A percentile compares a stretch with the other conserved stretches of the same genome.
These are phyloP conservation scores for Mollisiaceae sp. DNA, from an alignment of 2,329 filamentous ascomycete species.

Conservation along the genomic window DNA sequence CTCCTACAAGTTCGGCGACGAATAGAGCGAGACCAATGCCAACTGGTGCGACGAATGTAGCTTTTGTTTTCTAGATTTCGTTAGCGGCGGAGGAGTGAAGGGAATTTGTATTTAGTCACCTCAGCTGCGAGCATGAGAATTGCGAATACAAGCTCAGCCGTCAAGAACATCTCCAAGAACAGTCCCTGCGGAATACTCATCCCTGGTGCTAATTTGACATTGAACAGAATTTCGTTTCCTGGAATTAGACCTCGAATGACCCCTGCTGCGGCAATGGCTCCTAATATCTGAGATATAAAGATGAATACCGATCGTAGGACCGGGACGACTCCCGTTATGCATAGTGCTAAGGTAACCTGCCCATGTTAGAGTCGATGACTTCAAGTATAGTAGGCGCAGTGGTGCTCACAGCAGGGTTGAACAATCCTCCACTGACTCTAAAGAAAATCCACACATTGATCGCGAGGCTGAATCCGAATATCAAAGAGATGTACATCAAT, in stretches of 20 bases:
- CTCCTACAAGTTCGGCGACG: conserved; percentile 39
- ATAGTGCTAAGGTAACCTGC: conserved; percentile 8
- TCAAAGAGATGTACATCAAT: conserved; percentile 11
- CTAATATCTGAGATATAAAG: conserved; percentile 1
- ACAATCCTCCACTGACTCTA: conserved; percentile 7
- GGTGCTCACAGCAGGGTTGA: conserved; percentile 4
- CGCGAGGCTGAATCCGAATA: conserved; percentile 9
- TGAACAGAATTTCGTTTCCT: conserved; percentile 2
- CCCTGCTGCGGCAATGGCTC: conserved; percentile 3
- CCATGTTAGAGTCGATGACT: not conserved
- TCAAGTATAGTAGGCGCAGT: not conserved
- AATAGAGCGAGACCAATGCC: conserved; percentile 11
- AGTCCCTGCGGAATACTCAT: conserved; percentile 11
- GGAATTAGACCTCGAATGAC: conserved; percentile 6
- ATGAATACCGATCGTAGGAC: conserved; percentile 7
- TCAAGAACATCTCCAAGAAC: conserved; percentile 13
- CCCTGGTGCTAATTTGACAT: conserved; percentile 5
- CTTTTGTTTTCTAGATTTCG: conserved; percentile 5
- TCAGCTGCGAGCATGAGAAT: conserved; percentile 12
- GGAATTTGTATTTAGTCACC: not conserved
- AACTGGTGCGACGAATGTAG: conserved; percentile 7
- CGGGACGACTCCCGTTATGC: conserved; percentile 4
- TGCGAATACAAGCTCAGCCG: conserved; percentile 9
- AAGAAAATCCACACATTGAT: conserved; percentile 12
- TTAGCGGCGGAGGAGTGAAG: not conserved